Evolutionary conservation across 1,139 yeast species (phyloP).

Genomic region (Ogataea hybrid): DNA sequence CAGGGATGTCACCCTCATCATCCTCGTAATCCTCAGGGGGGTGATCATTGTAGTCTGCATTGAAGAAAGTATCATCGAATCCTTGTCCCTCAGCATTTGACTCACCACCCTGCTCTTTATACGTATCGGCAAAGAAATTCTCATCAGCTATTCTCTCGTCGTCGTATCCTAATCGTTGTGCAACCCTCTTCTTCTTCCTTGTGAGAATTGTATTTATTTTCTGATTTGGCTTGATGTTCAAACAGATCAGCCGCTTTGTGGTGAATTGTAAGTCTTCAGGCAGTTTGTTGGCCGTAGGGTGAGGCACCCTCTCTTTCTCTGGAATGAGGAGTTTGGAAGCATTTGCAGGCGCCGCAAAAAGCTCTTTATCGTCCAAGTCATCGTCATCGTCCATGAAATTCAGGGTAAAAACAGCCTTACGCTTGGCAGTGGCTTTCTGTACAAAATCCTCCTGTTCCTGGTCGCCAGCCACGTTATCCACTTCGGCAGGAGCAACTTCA

Average conservation of each 20-base stretch:
- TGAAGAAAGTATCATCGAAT: constrained; percentile 16
- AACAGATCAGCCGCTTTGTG: constrained; percentile 45
- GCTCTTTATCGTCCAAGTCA: constrained; percentile 35
- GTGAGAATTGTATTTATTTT: constrained; percentile 27
- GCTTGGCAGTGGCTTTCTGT: constrained; percentile 12
- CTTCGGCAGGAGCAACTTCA: constrained; percentile 7
- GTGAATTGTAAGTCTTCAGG: constrained; percentile 54
- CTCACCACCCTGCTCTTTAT: constrained; percentile 31
- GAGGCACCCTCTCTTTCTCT: constrained; percentile 28
- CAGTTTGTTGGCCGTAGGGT: constrained; percentile 31
- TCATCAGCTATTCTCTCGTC: constrained; percentile 43
- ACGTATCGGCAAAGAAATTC: constrained; percentile 50
- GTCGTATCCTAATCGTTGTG: constrained; percentile 27
- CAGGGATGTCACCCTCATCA: constrained; percentile 23
- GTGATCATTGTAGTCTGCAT: constrained; percentile 18
- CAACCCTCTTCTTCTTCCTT: constrained; percentile 29
- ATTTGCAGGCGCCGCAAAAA: constrained; percentile 36
- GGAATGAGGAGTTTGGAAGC: constrained; percentile 29
- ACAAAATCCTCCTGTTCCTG: constrained; percentile 6
- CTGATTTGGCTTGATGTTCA: constrained; percentile 41
- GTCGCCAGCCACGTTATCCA: constrained; percentile 3
- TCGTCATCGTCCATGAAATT: constrained; percentile 40
- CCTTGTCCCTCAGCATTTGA: constrained; percentile 5
- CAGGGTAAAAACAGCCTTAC: constrained; percentile 26
- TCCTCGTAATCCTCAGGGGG: constrained; percentile 15